These are phyloP conservation scores for Cairneyella variabilis DNA, from an alignment of 495 filamentous ascomycete genomes.

Conservation along the genomic window DNA sequence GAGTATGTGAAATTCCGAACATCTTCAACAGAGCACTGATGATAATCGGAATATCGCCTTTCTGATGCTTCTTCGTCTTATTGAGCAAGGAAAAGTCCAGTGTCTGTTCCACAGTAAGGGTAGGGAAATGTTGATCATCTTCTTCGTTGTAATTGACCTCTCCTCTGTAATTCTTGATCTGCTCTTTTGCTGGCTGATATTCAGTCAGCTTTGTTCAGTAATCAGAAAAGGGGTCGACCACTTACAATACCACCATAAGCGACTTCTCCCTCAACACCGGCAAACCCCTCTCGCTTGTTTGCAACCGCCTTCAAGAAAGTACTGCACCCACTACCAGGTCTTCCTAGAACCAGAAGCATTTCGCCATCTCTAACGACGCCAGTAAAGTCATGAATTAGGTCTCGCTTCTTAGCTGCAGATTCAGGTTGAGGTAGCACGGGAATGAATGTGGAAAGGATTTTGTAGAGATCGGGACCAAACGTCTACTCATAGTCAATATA, in stretches of 20 bases:
- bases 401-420: constrained; percentile 46
- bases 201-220: too few relatives aligned
- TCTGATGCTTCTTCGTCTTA: constrained; percentile 74
- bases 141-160: constrained; percentile 83
- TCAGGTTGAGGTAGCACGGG: constrained; percentile 51
- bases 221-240: too few relatives aligned
- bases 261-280: constrained; percentile 66
- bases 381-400: constrained; percentile 70
- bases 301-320: constrained; percentile 77
- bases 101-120: constrained; percentile 69
- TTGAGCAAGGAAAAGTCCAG: constrained; percentile 78
- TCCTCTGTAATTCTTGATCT: constrained; percentile 66
- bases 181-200: constrained; percentile 66
- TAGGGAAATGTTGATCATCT: constrained; percentile 77
- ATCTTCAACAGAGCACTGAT: constrained; percentile 60
- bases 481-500: constrained; percentile 48
- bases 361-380: constrained; percentile 75
- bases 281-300: constrained; percentile 64
- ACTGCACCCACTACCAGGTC: constrained; percentile 75
- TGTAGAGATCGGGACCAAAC: constrained; percentile 80
- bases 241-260: too few relatives aligned
- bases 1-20: constrained; percentile 67
- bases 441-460: constrained; percentile 59
- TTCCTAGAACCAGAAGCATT: constrained; percentile 81
- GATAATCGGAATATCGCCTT: constrained; percentile 62